phyloP scores from a whole-genome alignment of 176 grass and related monocot species.

The Themeda triandra region DNA sequence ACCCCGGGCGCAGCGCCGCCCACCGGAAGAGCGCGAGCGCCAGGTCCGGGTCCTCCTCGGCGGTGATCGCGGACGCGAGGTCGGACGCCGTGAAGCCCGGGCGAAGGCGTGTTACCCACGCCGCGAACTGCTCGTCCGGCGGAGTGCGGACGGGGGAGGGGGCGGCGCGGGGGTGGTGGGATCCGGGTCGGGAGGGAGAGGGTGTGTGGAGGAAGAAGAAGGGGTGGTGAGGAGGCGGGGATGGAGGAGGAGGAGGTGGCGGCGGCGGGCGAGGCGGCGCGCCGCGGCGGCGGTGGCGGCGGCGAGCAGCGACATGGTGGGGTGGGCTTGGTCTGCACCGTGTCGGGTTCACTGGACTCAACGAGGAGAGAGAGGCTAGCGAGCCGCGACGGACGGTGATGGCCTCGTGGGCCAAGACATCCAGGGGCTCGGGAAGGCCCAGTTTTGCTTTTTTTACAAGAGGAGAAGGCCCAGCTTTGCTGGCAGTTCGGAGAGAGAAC shows the following conservation, averaged over 20 bases:
- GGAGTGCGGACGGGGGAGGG: conserved; percentile 51
- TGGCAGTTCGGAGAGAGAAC: too few relatives aligned
- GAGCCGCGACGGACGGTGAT: neutral
- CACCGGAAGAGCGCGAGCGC: conserved; percentile 91
- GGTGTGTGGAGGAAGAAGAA: neutral
- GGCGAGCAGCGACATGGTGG: conserved; percentile 31
- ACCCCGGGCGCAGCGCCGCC: conserved; percentile 72
- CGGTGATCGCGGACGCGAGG: conserved; percentile 53
- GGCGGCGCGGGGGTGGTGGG: neutral
- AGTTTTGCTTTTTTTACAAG: neutral
- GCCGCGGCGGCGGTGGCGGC: conserved; percentile 13
- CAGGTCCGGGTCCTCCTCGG: conserved; percentile 65
- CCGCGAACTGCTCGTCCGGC: conserved; percentile 79
- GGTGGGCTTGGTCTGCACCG: neutral
- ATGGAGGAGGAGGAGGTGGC: neutral
- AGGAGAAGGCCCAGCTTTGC: too few relatives aligned
- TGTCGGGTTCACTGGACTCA: neutral
- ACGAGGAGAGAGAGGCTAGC: neutral
- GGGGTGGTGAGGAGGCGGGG: neutral
- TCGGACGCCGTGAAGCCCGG: conserved; percentile 68
- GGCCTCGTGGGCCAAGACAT: neutral
- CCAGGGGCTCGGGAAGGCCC: neutral
- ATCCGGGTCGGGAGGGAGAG: neutral
- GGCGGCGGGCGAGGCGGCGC: conserved; percentile 16
- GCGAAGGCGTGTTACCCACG: conserved; percentile 73